A percentile compares a stretch with the other conserved stretches of the same genome.
Conservation (phyloP, 2,329 filamentous ascomycete genomes). For the Fusarium redolens region DNA sequence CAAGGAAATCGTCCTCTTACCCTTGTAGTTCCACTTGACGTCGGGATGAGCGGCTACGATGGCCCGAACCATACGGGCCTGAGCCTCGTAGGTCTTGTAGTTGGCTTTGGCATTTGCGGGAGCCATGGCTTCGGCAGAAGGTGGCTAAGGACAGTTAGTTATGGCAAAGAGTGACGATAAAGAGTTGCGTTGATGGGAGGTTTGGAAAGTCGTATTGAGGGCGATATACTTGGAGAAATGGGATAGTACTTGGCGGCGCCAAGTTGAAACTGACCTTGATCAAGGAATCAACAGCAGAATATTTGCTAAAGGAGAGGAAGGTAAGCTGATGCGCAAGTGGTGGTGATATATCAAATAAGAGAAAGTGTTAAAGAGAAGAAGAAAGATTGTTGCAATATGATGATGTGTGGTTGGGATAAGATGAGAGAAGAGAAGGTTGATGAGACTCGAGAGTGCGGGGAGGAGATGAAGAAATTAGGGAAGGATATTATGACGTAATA, state of each 20-base stretch:
- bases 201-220: neutral
- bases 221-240: neutral
- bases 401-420: neutral
- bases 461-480: neutral
- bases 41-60: constrained; percentile 68
- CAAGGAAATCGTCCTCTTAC: constrained; percentile 55
- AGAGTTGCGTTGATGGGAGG: neutral
- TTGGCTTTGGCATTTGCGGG: constrained; percentile 58
- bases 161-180: neutral
- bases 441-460: neutral
- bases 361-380: neutral
- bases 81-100: constrained; percentile 70
- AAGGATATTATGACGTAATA: neutral
- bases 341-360: neutral
- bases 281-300: neutral
- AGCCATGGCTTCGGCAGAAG: constrained; percentile 53
- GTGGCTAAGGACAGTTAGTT: neutral
- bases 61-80: constrained; percentile 69
- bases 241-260: neutral
- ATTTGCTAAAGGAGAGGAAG: neutral
- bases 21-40: constrained; percentile 69
- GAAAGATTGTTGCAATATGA: neutral
- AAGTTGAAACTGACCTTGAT: constrained; percentile 15
- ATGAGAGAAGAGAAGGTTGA: neutral
- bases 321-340: neutral